Percentiles rank a stretch among this genome's conserved stretches.
These are phyloP conservation scores for Geotrichum australiense DNA, from an alignment of 1,139 yeast genomes.

Conservation along the genomic window DNA sequence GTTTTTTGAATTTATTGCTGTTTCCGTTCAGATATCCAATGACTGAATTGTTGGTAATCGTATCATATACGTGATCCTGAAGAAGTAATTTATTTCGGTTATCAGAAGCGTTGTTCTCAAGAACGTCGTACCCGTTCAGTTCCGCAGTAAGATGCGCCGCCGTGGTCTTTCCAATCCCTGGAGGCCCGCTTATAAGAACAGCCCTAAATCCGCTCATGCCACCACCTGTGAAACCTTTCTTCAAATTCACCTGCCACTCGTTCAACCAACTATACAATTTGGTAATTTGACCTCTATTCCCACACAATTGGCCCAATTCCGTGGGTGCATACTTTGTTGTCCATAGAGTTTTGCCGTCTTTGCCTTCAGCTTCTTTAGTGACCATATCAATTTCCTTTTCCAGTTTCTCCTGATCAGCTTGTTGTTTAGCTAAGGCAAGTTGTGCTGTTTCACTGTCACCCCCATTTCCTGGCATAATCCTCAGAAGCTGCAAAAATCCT, in stretches of 20 bases:
- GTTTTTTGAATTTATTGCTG: constrained; percentile 35
- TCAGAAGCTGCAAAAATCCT: constrained; percentile 68
- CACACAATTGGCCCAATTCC: constrained; percentile 68
- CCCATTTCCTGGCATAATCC: constrained; percentile 85
- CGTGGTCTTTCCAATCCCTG: constrained; percentile 91
- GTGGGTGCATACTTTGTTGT: constrained; percentile 89
- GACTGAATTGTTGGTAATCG: constrained; percentile 75
- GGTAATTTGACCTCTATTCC: constrained; percentile 71
- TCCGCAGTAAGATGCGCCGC: constrained; percentile 78
- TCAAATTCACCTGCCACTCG: constrained; percentile 62
- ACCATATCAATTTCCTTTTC: constrained; percentile 44
- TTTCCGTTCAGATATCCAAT: constrained; percentile 60
- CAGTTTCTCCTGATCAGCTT: constrained; percentile 51
- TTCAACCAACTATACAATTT: constrained; percentile 65
- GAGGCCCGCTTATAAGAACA: constrained; percentile 81
- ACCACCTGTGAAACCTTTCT: constrained; percentile 47
- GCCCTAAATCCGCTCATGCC: constrained; percentile 73
- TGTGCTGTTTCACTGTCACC: constrained; percentile 75
- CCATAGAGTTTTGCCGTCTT: constrained; percentile 48
- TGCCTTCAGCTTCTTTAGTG: constrained; percentile 33
- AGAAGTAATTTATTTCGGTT: constrained; percentile 71
- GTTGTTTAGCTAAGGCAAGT: constrained; percentile 61
- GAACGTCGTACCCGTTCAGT: constrained; percentile 71
- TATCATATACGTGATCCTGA: constrained; percentile 59
- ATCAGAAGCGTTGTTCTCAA: constrained; percentile 89